Conservation (phyloP, 1,139 yeast genomes). For the Casaregolazyma suthepensis region DNA sequence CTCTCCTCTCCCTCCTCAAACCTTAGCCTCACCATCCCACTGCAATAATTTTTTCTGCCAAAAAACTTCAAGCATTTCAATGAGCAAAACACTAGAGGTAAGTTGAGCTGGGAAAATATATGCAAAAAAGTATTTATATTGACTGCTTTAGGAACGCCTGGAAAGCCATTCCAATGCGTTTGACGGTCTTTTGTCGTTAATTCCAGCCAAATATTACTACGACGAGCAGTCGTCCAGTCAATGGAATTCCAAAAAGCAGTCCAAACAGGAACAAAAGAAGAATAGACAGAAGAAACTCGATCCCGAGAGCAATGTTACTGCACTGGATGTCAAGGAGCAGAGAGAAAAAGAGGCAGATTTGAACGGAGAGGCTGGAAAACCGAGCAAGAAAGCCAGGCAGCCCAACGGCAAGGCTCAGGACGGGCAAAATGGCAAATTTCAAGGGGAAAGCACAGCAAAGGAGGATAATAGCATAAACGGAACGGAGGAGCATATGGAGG, state of each 20-base stretch:
- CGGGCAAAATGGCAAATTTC: too few relatives aligned
- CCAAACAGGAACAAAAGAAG: slow-evolving; percentile 44
- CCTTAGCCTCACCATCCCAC: background rate
- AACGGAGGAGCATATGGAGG: background rate
- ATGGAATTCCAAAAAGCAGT: slow-evolving; percentile 71
- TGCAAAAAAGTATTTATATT: background rate
- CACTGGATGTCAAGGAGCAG: slow-evolving; percentile 54
- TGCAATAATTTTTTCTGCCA: background rate
- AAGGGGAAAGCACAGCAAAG: background rate
- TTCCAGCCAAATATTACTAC: slow-evolving; percentile 90
- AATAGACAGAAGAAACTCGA: slow-evolving; percentile 69
- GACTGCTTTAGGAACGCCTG: slow-evolving; percentile 56
- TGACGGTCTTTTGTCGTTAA: slow-evolving; percentile 81
- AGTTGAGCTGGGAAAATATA: slow-evolving; percentile 10
- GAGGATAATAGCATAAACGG: background rate
- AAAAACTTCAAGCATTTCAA: slow-evolving; percentile 7
- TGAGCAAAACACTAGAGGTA: slow-evolving; percentile 28
- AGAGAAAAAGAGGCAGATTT: slow-evolving; percentile 14
- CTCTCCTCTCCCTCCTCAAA: background rate
- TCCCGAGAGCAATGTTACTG: slow-evolving; percentile 59
- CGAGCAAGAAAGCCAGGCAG: slow-evolving; percentile 15
- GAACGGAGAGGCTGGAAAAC: slow-evolving; percentile 14
- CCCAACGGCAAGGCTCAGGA: slow-evolving; percentile 13
- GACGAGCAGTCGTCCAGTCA: slow-evolving; percentile 72
- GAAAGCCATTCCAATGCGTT: slow-evolving; percentile 82